Conservation (phyloP, 2,329 filamentous ascomycete species). For the Pseudogymnoascus sp. region DNA sequence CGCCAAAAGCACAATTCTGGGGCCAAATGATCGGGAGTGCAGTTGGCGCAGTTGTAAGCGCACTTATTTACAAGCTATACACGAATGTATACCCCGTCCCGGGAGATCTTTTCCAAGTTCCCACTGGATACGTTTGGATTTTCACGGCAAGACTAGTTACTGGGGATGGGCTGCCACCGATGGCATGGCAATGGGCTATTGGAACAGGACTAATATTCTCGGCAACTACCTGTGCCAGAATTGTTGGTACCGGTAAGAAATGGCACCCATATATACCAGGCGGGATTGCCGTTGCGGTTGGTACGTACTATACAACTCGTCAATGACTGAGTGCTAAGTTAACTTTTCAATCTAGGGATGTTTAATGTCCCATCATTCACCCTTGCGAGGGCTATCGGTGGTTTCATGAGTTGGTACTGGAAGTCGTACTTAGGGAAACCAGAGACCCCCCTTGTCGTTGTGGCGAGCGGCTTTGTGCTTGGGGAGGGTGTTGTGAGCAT, state of each 20-base stretch:
- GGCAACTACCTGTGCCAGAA: conserved; percentile 61
- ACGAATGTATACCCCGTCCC: conserved; percentile 85
- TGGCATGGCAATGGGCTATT: conserved; percentile 73
- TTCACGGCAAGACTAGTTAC: conserved; percentile 92
- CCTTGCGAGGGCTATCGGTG: conserved; percentile 76
- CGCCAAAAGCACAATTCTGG: conserved; percentile 92
- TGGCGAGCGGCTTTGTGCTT: conserved; percentile 83
- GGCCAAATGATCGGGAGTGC: conserved; percentile 88
- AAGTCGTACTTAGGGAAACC: conserved; percentile 41
- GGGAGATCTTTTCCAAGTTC: conserved; percentile 83
- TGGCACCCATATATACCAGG: conserved; percentile 80
- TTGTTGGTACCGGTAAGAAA: conserved; percentile 41
- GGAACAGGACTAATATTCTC: conserved; percentile 70
- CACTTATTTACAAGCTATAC: conserved; percentile 82
- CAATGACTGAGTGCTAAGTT: conserved; percentile 13
- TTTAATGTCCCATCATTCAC: conserved; percentile 98
- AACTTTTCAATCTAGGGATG: conserved; percentile 54
- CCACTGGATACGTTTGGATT: conserved; percentile 94
- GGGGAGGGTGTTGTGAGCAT: conserved; percentile 91
- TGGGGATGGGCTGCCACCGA: conserved; percentile 75
- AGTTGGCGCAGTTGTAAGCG: conserved; percentile 77
- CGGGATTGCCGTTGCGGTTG: conserved; percentile 91
- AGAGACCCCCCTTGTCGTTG: conserved; percentile 77
- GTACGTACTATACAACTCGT: conserved; percentile 37
- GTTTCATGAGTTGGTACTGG: conserved; percentile 74